Base-by-base conservation (phyloP, 78 protist species). In the Dictyostelium capitatum region DNA sequence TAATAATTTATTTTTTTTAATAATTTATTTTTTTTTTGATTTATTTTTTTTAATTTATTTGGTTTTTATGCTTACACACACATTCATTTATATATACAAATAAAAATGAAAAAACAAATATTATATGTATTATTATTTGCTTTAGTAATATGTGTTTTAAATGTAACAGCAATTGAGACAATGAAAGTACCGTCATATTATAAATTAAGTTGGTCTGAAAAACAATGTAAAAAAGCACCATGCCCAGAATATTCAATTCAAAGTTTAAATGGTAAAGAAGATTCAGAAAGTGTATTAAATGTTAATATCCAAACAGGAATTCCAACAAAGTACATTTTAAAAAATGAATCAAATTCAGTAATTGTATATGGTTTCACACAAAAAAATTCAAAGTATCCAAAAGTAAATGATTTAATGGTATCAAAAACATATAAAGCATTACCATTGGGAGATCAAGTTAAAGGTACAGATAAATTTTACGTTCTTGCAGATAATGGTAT, bases 401-500 rank as follows among this genome's bases (percentile, higher is more conserved):
- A 73, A 19, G 59, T 25, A 17, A 46, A 17, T n/a, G 56, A 73
- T 73, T 73, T 73, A 8, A 11, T n/a, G 6, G 51, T 47, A 7
- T 20, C 17, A 1, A 47, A 20, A 46, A 57, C 20, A 46, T 73
- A n/a, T 46, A 73, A 73, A 73, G 12, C 51, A 73, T 47, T 73
- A 11, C 79, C 79, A 67, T 67, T 67, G 15, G 75, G 75, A 5
- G 32, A 67, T 32, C 28, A 25, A 32, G 25, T 15, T 30, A 32
- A 23, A 1, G 12, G 47, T 30, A 32, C 75, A 28, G 75, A 67
- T 67, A 67, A 67, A 32, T 67, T 25, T 67, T 67, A 67, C 17
- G 14, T 67, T 4, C 30, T 67, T 32, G 48, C 46, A 14, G 75
- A 67, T 17, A 67, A 67, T 67, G 75, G 75, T 67, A 67, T 64